Evolutionary conservation across 805 yeast species (phyloP), one percentile per base, ranked within the genome.

Genomic region (Lachancea fermentati): DNA sequence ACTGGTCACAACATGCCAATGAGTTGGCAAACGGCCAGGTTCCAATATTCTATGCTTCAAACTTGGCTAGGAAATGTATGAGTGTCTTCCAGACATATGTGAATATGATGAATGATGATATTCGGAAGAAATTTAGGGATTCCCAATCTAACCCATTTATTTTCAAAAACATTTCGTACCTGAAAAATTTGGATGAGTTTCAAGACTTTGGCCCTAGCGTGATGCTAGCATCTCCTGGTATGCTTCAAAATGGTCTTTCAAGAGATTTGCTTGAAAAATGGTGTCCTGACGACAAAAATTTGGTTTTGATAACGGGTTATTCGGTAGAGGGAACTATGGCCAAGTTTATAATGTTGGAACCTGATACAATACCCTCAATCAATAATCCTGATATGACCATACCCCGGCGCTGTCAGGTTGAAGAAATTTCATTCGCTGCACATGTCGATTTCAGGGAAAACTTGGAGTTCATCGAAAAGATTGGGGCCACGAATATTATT

Each of bases 301-400:
- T 94, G 2, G 79, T 88, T 18, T 75, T 93, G 16, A 64, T 93
- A 58, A 93, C 99, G 0, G 99, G 99, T 68, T 93, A 93, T 62
- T 89, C 97, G 5, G 95, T 93, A 6, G 99, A 93, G 58, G 99
- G 99, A 14, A 93, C 98, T 0, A 78, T 93, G 86, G 99, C 98
- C 0, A 93, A 91, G 57, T 84, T 76, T 40, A 68, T 93, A 19
- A 68, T 93, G 48, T 77, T 87, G 18, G 97, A 89, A 52, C 98
- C 99, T 1, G 76, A 78, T 29, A 84, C 86, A n/a, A 86, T 93
- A 36, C 94, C 93, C 1, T 82, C 97, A 0, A 67, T 78, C 17
- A 67, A 71, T n/a, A 86, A 85, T 49, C 85, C 95, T 0, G 96
- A 88, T 45, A 66, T 80, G 14, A 75, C 78, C 44, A 82, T 93